Evolutionary conservation across 1,284 basidiomycete species (phyloP).

Genomic region (Sporisorium sorghi): DNA sequence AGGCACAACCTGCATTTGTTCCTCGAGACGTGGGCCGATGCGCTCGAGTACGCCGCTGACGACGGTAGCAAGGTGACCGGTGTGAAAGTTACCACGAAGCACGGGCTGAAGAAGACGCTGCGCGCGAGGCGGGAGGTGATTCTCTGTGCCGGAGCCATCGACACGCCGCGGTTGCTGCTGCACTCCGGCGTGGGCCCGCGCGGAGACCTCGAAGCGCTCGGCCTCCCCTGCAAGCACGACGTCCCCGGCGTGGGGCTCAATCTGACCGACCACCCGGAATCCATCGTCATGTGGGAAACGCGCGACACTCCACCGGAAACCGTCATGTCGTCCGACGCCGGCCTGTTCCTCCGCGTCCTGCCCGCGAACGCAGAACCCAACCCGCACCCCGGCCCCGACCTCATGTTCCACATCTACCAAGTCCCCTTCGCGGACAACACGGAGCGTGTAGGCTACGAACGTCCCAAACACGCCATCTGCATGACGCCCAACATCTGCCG

Average conservation of each 20-base stretch:
- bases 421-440: slow-evolving; percentile 68
- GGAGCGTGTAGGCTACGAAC: slow-evolving; percentile 66
- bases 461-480: slow-evolving; percentile 69
- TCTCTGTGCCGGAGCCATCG: slow-evolving; percentile 69
- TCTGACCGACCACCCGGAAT: slow-evolving; percentile 73
- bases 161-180: slow-evolving; percentile 73
- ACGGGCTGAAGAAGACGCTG: slow-evolving; percentile 59
- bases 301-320: slow-evolving; percentile 67
- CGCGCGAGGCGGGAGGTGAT: slow-evolving; percentile 66
- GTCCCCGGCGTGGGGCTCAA: slow-evolving; percentile 74
- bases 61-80: slow-evolving; percentile 55
- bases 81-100: slow-evolving; percentile 59
- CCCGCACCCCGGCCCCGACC: slow-evolving; percentile 65
- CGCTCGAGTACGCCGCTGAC: slow-evolving; percentile 50
- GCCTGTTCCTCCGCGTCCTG: slow-evolving; percentile 66
- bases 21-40: slow-evolving; percentile 69
- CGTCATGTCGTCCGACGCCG: slow-evolving; percentile 69
- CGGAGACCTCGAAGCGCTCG: slow-evolving; percentile 70
- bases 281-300: slow-evolving; percentile 69
- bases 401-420: slow-evolving; percentile 70
- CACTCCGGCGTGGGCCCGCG: slow-evolving; percentile 73
- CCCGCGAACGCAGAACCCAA: slow-evolving; percentile 55
- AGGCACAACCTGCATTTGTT: slow-evolving; percentile 69
- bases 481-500: slow-evolving; percentile 71
- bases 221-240: slow-evolving; percentile 70